Percentiles rank a stretch among this genome's conserved stretches.
Conservation (phyloP, 2,329 filamentous ascomycete genomes). For the Lithohypha guttulata region DNA sequence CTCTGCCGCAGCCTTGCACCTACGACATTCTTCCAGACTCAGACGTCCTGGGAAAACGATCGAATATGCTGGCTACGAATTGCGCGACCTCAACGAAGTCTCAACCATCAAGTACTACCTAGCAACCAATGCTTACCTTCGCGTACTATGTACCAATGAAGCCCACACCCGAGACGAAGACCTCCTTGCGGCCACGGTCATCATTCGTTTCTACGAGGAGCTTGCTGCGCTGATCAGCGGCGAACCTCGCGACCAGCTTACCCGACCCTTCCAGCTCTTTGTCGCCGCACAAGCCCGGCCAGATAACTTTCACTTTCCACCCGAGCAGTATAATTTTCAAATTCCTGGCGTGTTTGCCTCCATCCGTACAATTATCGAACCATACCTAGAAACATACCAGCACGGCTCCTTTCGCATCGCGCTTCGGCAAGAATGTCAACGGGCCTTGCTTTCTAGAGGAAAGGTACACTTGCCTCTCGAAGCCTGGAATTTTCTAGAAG, state of each 20-base stretch:
- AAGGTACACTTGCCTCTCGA: slow-evolving; percentile 16
- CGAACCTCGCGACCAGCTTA: slow-evolving; percentile 24
- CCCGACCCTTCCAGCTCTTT: slow-evolving; percentile 19
- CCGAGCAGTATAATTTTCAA: slow-evolving; percentile 4
- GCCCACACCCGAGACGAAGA: slow-evolving; percentile 39
- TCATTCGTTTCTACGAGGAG: slow-evolving; percentile 48
- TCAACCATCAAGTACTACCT: slow-evolving; percentile 23
- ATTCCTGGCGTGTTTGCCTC: slow-evolving; percentile 6
- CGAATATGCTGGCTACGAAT: slow-evolving; percentile 14
- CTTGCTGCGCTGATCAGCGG: slow-evolving; percentile 38
- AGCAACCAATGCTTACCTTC: slow-evolving; percentile 23
- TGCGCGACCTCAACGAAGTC: slow-evolving; percentile 19
- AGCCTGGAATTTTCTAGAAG: slow-evolving; percentile 18
- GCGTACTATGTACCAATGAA: slow-evolving; percentile 25
- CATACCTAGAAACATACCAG: slow-evolving; percentile 19
- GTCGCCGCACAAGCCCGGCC: slow-evolving; percentile 19
- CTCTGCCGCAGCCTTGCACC: slow-evolving; percentile 18
- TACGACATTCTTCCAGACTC: slow-evolving; percentile 10
- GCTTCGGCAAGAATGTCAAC: slow-evolving; percentile 18
- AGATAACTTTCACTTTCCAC: slow-evolving; percentile 9
- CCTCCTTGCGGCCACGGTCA: slow-evolving; percentile 45
- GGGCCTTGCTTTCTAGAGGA: slow-evolving; percentile 18
- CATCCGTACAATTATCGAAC: slow-evolving; percentile 4
- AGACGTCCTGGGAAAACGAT: slow-evolving; percentile 11
- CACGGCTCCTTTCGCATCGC: slow-evolving; percentile 20